Base-by-base conservation (phyloP, 1,139 yeast genomes). In the Kurtzmaniella quercitrusa region DNA sequence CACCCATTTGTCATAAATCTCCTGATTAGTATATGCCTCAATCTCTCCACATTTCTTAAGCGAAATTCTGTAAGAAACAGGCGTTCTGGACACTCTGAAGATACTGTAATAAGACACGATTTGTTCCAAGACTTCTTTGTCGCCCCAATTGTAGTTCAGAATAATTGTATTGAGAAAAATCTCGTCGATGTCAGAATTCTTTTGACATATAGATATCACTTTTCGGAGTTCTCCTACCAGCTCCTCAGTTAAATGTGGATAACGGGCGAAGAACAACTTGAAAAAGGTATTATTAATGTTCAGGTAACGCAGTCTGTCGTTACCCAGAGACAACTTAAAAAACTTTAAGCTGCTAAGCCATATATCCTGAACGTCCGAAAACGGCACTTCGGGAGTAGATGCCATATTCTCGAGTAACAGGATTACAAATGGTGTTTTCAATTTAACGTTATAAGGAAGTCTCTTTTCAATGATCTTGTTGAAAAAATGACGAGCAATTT, bases 101-200 rank as follows among this genome's bases (percentile, higher is more conserved):
- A 76, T 61, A 9, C 74, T 76, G 56, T 84, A 88, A 47, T 82
- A 77, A 40, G 76, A 76, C 39, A 83, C 68, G 44, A 88, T 74
- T 48, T 80, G 80, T 51, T 84, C 78, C 45, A 85, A 77, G 17
- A 86, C 82, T 20, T 69, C 68, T 46, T 80, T 74, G 56, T 83
- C 84, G 38, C 74, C 74, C 95, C 96, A 88, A 45, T 71, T 65
- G 42, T 80, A 79, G 54, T 83, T 82, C 34, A 89, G 78, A 45
- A 88, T 71, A 42, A 88, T 70, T 23, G 88, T 85, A 63, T 89
- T 89, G 60, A 88, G 76, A 55, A 89, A 85, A 2, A 87, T 80
- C 59, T 87, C 88, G 60, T 84, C 89, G 45, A 77, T 68, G 55
- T 80, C 80, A 48, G 78, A 68, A 38, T 70, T 71, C 40, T 79